Conservation (phyloP, 352 stramenopile genomes). For the Phytophthora agathidicida region DNA sequence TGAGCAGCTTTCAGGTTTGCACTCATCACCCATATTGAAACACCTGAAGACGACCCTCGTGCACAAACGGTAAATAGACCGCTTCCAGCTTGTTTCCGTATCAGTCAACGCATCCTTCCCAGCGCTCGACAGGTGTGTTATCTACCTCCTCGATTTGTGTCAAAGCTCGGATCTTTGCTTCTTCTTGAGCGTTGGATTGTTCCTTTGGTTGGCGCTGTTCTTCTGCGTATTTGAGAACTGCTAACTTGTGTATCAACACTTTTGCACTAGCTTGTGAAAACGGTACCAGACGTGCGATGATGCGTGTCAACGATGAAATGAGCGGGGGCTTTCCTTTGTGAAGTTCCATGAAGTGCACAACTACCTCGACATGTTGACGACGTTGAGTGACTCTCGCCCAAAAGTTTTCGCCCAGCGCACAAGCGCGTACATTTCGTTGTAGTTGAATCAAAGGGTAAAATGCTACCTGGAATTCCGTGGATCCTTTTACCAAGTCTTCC, state of each 20-base stretch:
- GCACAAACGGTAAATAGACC: too few relatives aligned
- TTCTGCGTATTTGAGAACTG: conserved; percentile 33
- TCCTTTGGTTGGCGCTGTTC: conserved; percentile 34
- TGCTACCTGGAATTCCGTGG: conserved; percentile 60
- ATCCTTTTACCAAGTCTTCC: conserved; percentile 57
- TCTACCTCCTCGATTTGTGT: conserved; percentile 9
- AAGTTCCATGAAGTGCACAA: conserved; percentile 68
- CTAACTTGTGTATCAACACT: conserved; percentile 26
- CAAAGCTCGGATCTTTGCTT: conserved; percentile 13
- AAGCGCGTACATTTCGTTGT: conserved; percentile 59
- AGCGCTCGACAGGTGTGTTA: background rate
- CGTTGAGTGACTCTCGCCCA: conserved; percentile 45
- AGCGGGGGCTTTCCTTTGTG: conserved; percentile 56
- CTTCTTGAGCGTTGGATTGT: conserved; percentile 11
- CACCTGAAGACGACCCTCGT: too few relatives aligned
- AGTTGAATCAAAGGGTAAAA: conserved; percentile 76
- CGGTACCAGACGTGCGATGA: conserved; percentile 41
- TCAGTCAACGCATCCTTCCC: too few relatives aligned
- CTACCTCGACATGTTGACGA: conserved; percentile 47
- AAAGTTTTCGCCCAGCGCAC: conserved; percentile 55
- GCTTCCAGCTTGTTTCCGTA: too few relatives aligned
- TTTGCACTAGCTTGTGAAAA: conserved; percentile 40
- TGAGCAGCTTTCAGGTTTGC: too few relatives aligned
- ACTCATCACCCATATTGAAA: too few relatives aligned
- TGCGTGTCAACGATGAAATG: conserved; percentile 32